phyloP scores from a whole-genome alignment of 2,329 filamentous ascomycete species.

The Macroventuria anomochaeta region DNA sequence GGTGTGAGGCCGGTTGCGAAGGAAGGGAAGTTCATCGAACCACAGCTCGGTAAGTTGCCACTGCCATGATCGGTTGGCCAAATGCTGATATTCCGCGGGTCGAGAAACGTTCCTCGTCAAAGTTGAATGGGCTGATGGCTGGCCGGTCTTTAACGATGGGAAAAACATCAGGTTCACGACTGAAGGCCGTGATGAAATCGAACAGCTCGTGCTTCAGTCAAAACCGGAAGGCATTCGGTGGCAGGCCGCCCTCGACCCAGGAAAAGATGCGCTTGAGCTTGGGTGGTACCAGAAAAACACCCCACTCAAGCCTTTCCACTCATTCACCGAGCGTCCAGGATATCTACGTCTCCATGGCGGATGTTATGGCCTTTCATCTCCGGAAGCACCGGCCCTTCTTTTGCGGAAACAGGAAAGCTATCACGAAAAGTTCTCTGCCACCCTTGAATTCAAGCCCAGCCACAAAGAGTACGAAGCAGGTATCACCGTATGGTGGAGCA shows the following conservation, averaged over 20 bases:
- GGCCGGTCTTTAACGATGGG: constrained; percentile 60
- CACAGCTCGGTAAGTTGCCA: constrained; percentile 5
- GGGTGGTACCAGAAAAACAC: constrained; percentile 57
- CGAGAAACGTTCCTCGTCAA: constrained; percentile 60
- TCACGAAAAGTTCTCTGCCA: constrained; percentile 52
- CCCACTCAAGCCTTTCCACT: constrained; percentile 56
- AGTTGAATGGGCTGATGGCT: constrained; percentile 59
- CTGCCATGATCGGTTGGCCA: neutral
- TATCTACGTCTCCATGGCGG: constrained; percentile 59
- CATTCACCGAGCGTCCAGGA: constrained; percentile 53
- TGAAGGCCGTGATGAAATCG: constrained; percentile 30
- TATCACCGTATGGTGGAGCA: constrained; percentile 62
- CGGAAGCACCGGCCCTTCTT: constrained; percentile 60
- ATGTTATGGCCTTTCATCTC: constrained; percentile 59
- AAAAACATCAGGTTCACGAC: constrained; percentile 51
- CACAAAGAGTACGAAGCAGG: constrained; percentile 59
- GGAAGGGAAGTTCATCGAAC: constrained; percentile 9
- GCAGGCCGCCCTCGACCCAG: constrained; percentile 44
- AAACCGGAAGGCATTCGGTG: constrained; percentile 6
- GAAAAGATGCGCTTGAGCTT: constrained; percentile 35
- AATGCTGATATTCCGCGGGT: constrained; percentile 34
- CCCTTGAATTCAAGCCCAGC: constrained; percentile 56
- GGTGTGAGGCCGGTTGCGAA: constrained; percentile 27
- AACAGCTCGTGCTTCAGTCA: neutral
- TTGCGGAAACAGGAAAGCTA: constrained; percentile 61